These are phyloP conservation scores for Calycina marina DNA, from an alignment of 2,329 filamentous ascomycete species.

Conservation along the genomic window DNA sequence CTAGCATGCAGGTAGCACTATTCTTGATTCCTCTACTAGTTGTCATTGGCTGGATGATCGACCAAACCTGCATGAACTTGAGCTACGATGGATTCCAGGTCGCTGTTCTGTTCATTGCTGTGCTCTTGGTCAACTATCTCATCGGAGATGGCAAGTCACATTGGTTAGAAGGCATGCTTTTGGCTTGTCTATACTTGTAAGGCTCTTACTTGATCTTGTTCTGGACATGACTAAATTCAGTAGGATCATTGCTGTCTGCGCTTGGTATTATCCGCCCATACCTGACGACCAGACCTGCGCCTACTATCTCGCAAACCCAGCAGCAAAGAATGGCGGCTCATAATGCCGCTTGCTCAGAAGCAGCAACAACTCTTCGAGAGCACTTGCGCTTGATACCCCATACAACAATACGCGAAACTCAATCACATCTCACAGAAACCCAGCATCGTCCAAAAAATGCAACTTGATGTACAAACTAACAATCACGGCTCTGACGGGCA, in stretches of 20 bases:
- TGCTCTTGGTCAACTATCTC: conserved; percentile 74
- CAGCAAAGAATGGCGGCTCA: too few species aligned
- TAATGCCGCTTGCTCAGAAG: too few species aligned
- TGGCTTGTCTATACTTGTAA: conserved; percentile 21
- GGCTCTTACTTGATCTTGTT: conserved; percentile 2
- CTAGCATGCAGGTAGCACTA: conserved; percentile 70
- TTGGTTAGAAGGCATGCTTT: conserved; percentile 25
- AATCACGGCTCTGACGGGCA: too few species aligned
- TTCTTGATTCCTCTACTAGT: conserved; percentile 71
- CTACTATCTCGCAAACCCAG: too few species aligned
- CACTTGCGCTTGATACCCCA: too few species aligned
- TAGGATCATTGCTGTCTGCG: conserved; percentile 12
- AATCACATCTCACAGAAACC: neutral
- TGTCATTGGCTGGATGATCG: conserved; percentile 64
- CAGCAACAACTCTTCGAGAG: too few species aligned
- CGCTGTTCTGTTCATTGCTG: conserved; percentile 68
- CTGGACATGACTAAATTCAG: neutral
- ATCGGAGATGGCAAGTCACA: conserved; percentile 42
- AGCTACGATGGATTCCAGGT: conserved; percentile 75
- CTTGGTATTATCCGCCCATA: conserved; percentile 16
- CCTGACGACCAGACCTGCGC: too few species aligned
- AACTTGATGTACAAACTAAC: too few species aligned
- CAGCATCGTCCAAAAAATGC: neutral
- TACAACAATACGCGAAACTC: too few species aligned
- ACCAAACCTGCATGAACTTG: conserved; percentile 49